Conservation (phyloP, 257 asterid genomes). For the Nemophila menziesii region DNA sequence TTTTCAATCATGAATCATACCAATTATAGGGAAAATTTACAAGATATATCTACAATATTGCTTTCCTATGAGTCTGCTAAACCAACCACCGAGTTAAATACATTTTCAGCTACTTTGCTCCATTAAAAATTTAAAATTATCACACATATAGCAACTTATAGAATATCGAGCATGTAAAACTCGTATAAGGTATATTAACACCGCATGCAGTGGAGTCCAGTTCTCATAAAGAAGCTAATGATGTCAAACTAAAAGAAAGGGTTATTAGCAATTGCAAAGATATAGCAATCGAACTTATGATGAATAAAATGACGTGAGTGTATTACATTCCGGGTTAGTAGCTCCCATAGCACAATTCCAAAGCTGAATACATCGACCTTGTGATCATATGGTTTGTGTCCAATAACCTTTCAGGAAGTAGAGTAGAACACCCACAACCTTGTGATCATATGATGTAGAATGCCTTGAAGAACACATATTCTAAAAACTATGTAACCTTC, state of each 20-base stretch:
- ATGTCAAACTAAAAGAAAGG: constrained; percentile 12
- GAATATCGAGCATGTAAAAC: constrained; percentile 69
- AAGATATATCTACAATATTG: neutral
- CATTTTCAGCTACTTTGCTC: neutral
- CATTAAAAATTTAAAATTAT: neutral
- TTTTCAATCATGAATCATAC: too few relatives aligned
- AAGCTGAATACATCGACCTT: constrained; percentile 2
- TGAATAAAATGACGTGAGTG: constrained; percentile 2
- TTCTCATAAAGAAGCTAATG: constrained; percentile 62
- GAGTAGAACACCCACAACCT: constrained; percentile 9
- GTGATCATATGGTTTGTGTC: constrained; percentile 51
- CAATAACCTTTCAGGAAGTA: constrained; percentile 48
- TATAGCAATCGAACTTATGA: too few relatives aligned
- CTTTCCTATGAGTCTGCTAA: neutral
- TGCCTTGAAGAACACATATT: too few relatives aligned
- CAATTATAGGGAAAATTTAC: neutral
- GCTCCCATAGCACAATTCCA: constrained; percentile 35
- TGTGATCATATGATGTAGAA: too few relatives aligned
- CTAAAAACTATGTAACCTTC: too few relatives aligned
- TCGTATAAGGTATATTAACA: neutral
- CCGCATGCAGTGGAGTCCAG: constrained; percentile 80
- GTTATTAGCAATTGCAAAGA: too few relatives aligned
- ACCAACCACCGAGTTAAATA: neutral
- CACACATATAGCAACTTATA: neutral
- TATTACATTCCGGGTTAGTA: constrained; percentile 66